Evolutionary conservation across 2,329 filamentous ascomycete species (phyloP).

Genomic region (Didymella keratinophila): DNA sequence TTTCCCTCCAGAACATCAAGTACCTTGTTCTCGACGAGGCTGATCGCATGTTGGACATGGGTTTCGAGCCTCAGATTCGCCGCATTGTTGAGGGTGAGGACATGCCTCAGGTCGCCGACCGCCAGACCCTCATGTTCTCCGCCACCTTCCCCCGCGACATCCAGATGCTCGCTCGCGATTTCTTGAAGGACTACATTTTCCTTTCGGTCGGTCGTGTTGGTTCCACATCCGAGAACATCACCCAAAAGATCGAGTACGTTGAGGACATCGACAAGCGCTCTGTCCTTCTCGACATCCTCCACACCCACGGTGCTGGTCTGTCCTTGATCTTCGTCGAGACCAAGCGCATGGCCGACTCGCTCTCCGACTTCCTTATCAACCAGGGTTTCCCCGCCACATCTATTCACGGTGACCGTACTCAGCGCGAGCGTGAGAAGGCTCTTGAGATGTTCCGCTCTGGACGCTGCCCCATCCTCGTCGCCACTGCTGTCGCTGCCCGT

Average conservation of each 20-base stretch:
- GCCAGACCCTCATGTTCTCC: constrained; percentile 99
- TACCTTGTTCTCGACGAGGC: constrained; percentile 98
- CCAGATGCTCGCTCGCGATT: constrained; percentile 97
- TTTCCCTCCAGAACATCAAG: constrained; percentile 98
- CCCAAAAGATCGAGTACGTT: constrained; percentile 97
- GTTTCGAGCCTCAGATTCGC: constrained; percentile 99
- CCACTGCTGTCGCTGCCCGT: constrained; percentile 91
- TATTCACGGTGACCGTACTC: constrained; percentile 97
- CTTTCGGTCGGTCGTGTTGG: constrained; percentile 97
- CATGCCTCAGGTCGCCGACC: constrained; percentile 83
- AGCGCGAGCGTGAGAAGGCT: constrained; percentile 97
- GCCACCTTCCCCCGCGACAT: constrained; percentile 99
- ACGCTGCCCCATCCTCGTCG: constrained; percentile 94
- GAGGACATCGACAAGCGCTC: constrained; percentile 98
- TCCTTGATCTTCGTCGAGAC: constrained; percentile 99
- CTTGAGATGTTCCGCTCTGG: constrained; percentile 97
- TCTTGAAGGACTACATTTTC: constrained; percentile 99
- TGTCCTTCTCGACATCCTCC: constrained; percentile 94
- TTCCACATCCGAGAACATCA: constrained; percentile 99
- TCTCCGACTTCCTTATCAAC: constrained; percentile 98
- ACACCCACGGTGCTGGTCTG: constrained; percentile 87
- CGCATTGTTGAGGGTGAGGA: constrained; percentile 98
- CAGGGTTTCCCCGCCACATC: constrained; percentile 98
- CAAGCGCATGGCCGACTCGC: constrained; percentile 98
- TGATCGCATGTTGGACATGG: constrained; percentile 99